Conservation (phyloP, 768 basidiomycete genomes). For the Amanita rubescens region DNA sequence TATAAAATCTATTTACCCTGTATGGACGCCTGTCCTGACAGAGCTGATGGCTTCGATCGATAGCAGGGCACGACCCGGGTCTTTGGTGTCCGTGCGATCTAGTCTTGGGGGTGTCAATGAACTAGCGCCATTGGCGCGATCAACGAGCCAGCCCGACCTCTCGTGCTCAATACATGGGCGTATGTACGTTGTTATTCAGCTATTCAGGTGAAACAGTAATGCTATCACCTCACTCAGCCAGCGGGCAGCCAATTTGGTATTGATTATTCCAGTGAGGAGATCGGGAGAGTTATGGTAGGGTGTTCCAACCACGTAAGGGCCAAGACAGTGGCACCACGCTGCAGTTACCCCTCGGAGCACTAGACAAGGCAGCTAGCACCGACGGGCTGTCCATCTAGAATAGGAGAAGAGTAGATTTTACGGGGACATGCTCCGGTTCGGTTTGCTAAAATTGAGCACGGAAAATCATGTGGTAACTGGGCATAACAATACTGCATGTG, state of each 20-base stretch:
- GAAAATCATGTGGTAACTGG: not conserved
- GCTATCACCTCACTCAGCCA: not conserved
- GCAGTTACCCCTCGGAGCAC: conserved; percentile 3
- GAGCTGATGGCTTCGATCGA: conserved; percentile 1
- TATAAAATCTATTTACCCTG: not conserved
- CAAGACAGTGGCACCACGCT: not conserved
- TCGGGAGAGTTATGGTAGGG: not conserved
- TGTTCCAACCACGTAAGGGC: conserved; percentile 4
- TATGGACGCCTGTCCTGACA: not conserved
- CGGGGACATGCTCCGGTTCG: not conserved
- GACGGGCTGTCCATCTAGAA: not conserved
- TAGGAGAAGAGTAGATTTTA: not conserved
- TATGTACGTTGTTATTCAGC: not conserved
- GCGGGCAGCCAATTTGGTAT: not conserved
- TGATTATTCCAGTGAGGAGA: conserved; percentile 1
- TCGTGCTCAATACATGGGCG: no score
- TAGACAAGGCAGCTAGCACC: not conserved
- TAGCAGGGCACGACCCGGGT: not conserved
- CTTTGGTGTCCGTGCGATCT: not conserved
- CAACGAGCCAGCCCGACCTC: not conserved
- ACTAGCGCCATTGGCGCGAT: not conserved
- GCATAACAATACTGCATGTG: not conserved
- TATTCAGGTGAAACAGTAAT: not conserved
- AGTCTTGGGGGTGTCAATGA: no score
- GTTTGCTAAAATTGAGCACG: not conserved